Evolutionary conservation across 2,329 filamentous ascomycete genomes (phyloP).

Genomic region (Chaetomium sp.): DNA sequence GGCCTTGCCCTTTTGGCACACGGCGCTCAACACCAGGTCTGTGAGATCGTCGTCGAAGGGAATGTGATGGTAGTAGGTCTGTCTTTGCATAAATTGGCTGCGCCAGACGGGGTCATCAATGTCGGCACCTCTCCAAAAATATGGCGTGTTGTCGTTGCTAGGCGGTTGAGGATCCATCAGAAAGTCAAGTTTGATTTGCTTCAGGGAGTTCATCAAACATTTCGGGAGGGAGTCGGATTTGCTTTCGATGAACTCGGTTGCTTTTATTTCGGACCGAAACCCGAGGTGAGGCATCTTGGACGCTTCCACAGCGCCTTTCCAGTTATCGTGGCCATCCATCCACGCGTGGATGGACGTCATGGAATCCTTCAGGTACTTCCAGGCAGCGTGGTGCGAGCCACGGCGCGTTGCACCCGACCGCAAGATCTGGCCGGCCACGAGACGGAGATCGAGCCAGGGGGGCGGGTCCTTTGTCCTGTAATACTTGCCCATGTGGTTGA

Average conservation of each 20-base stretch:
- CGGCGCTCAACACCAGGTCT: conserved; percentile 18
- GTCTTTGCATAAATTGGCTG: conserved; percentile 3
- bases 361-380: background rate
- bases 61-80: background rate
- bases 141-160: background rate
- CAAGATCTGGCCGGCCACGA: conserved; percentile 9
- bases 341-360: background rate
- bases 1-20: background rate
- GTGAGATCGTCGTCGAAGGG: conserved; percentile 24
- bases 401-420: background rate
- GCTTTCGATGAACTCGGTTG: conserved; percentile 10
- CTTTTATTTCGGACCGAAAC: conserved; percentile 18
- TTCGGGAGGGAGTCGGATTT: background rate
- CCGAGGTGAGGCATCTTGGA: conserved; percentile 22
- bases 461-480: conserved; percentile 11
- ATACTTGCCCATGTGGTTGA: conserved; percentile 14
- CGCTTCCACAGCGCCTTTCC: conserved; percentile 6
- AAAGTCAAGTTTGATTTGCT: conserved; percentile 11
- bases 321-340: conserved; percentile 5
- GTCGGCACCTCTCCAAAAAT: conserved; percentile 20
- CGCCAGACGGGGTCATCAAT: conserved; percentile 10
- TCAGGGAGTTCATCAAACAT: background rate
- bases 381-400: background rate
- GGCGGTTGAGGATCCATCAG: conserved; percentile 11
- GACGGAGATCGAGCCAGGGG: conserved; percentile 20